Evolutionary conservation across 2,329 filamentous ascomycete genomes (phyloP).

Genomic region (Fusarium sp.): DNA sequence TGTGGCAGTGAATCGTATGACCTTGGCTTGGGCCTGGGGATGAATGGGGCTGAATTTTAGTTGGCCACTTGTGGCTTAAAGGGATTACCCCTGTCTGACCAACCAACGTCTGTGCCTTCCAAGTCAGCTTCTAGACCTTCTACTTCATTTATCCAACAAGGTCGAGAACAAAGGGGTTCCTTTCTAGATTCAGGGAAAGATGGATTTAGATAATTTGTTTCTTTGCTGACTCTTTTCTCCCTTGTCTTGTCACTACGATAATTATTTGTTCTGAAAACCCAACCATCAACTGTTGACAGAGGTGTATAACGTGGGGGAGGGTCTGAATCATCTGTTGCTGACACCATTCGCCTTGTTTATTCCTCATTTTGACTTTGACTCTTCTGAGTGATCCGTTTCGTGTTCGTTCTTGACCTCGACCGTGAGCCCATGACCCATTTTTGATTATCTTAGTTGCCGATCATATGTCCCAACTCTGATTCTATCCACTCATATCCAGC

Average conservation of each 20-base stretch:
- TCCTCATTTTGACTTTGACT: not conserved
- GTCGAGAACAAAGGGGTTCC: slow-evolving; percentile 6
- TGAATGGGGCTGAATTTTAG: not conserved
- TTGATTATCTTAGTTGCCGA: slow-evolving; percentile 26
- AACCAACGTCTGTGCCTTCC: not conserved
- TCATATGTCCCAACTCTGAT: slow-evolving; percentile 1
- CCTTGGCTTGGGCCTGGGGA: not conserved
- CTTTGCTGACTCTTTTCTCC: not conserved
- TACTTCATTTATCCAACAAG: not conserved
- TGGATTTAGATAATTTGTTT: not conserved
- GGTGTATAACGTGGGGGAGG: not conserved
- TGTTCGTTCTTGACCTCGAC: slow-evolving; percentile 10
- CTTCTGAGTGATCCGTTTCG: slow-evolving; percentile 4
- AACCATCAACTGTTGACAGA: not conserved
- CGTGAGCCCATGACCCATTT: slow-evolving; percentile 20
- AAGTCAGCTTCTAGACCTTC: slow-evolving; percentile 3
- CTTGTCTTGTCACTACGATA: not conserved
- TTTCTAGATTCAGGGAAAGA: not conserved
- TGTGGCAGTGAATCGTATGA: slow-evolving; percentile 46
- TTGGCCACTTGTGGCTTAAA: slow-evolving; percentile 10
- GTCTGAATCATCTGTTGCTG: slow-evolving; percentile 25
- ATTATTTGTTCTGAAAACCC: not conserved
- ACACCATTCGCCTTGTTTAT: slow-evolving; percentile 27
- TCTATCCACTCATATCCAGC: not conserved
- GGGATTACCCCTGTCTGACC: not conserved